Percentiles rank a stretch among this genome's conserved stretches.
Evolutionary conservation across 208 protist species (phyloP).

Genomic region (Trypanosoma scelopori): DNA sequence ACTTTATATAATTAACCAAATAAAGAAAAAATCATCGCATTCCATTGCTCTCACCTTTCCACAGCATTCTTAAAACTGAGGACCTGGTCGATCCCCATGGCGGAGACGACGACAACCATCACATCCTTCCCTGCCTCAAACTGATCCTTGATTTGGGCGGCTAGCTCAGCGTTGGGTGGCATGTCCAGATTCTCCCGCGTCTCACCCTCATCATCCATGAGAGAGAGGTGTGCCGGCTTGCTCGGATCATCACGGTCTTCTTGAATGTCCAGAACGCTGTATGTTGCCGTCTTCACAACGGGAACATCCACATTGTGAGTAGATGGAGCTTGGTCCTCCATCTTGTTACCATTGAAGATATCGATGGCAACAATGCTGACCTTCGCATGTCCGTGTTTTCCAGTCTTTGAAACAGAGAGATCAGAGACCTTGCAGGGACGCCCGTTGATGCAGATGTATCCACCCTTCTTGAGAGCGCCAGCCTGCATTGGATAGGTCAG

Average conservation of each 20-base stretch:
- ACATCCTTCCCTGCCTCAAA: conserved; percentile 95
- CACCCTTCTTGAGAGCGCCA: conserved; percentile 90
- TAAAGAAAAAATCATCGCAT: too few species aligned
- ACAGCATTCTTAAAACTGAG: conserved; percentile 92
- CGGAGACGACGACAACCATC: conserved; percentile 91
- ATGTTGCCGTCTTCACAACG: conserved; percentile 95
- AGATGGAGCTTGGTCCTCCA: conserved; percentile 97
- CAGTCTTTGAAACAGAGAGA: conserved; percentile 98
- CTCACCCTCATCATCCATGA: conserved; percentile 93
- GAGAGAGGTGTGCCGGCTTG: conserved; percentile 69
- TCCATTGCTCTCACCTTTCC: conserved; percentile 24
- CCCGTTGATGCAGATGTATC: conserved; percentile 87
- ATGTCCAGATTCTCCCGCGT: conserved; percentile 95
- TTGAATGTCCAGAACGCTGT: conserved; percentile 93
- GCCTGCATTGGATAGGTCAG: conserved; percentile 85
- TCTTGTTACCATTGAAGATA: conserved; percentile 98
- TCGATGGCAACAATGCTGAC: conserved; percentile 97
- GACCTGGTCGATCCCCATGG: conserved; percentile 96
- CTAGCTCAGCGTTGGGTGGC: conserved; percentile 89
- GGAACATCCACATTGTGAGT: conserved; percentile 98
- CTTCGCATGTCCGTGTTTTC: conserved; percentile 99
- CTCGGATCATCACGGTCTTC: conserved; percentile 83
- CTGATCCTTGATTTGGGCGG: conserved; percentile 86
- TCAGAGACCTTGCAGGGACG: conserved; percentile 98
- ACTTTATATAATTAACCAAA: too few species aligned